A percentile compares a stretch with the other conserved stretches of the same genome.
Evolutionary conservation across 2,329 filamentous ascomycete species (phyloP).

Genomic region (Dactylonectria macrodidyma): DNA sequence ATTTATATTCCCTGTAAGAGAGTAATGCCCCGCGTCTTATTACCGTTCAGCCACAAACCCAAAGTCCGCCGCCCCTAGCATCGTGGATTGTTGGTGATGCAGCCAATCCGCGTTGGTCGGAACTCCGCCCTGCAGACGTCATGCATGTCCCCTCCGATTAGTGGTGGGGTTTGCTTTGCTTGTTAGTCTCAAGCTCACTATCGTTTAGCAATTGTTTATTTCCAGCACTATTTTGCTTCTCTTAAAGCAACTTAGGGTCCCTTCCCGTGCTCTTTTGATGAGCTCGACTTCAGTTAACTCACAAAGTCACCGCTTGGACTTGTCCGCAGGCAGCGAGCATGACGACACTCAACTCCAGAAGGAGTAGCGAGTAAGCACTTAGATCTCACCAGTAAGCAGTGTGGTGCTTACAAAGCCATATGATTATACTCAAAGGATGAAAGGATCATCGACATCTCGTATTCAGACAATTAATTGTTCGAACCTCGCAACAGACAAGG

Average conservation of each 20-base stretch:
- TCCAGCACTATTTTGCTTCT: neutral
- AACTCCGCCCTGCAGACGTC: neutral
- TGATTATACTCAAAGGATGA: too few relatives aligned
- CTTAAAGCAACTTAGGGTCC: neutral
- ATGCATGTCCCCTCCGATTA: neutral
- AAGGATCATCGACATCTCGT: neutral
- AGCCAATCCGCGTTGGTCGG: neutral
- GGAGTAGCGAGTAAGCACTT: slow-evolving; percentile 25
- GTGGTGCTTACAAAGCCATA: too few relatives aligned
- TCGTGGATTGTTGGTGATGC: neutral
- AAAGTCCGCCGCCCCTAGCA: neutral
- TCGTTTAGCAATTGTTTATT: neutral
- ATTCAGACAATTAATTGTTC: neutral
- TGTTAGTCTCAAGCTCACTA: neutral
- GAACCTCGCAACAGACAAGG: too few relatives aligned
- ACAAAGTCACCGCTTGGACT: too few relatives aligned
- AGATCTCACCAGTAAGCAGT: slow-evolving; percentile 15
- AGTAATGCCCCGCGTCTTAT: neutral
- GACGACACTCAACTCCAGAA: neutral
- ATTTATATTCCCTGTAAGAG: neutral
- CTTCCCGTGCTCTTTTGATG: neutral
- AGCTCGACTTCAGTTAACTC: too few relatives aligned
- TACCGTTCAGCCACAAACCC: neutral
- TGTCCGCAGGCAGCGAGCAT: too few relatives aligned
- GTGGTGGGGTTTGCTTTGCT: too few relatives aligned